Percentiles rank a stretch among this genome's conserved stretches.
Evolutionary conservation across 176 grass and related monocot genomes (phyloP).

Genomic region (maize (Zea mays)): Zm-B73-REFERENCE-NAM-5.0 NC_050100.1:98753501-98754000

Average conservation of each 20-base stretch:
- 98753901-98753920: background rate
- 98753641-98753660: background rate
- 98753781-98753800: conserved; percentile 3
- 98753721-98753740: background rate
- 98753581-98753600: conserved; percentile 21
- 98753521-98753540: conserved; percentile 11
- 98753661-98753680: background rate
- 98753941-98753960: conserved; percentile 20
- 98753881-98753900: background rate
- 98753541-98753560: conserved; percentile 44
- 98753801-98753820: background rate
- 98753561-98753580: background rate
- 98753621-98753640: background rate
- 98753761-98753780: background rate
- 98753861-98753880: background rate
- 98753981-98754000: conserved; percentile 20
- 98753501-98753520: conserved; percentile 18
- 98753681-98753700: background rate
- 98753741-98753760: background rate
- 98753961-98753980: background rate
- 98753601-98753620: conserved; percentile 3
- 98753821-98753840: background rate
- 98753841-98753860: conserved; percentile 35
- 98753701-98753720: background rate
- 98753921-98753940: background rate